Evolutionary conservation across 148 eudicot genomes (phyloP), one percentile per base, ranked within the genome.

Genomic region (Rhododendron griersonianum): DNA sequence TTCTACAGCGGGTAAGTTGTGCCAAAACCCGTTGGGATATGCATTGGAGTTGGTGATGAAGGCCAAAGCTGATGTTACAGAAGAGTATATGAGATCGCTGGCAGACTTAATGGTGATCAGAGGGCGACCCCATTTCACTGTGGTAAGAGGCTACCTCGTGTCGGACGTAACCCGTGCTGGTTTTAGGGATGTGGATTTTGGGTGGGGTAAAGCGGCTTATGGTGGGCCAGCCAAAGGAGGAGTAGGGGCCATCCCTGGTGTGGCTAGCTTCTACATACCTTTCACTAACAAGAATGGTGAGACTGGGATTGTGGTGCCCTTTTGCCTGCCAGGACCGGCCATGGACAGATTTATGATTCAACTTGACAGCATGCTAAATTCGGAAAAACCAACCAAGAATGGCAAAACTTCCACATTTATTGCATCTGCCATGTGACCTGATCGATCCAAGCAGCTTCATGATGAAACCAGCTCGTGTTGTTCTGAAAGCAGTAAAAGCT

Each of bases 171-270:
- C 86, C 0, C 85, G 83, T 2, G 88, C 88, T 5, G 86, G 83
- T 33, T 77, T 87, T 28, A 41, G 39, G 5, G 86, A 87, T 53
- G 88, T 87, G 67, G 88, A 87, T 33, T 87, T 87, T 65, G 88
- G 88, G 21, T 87, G 88, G 88, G 88, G 88, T 0, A 87, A 87
- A 44, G 81, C 88, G 1, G 65, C 83, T 5, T 87, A 87, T 1
- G 86, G 85, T 30, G 88, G 88, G 35, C 88, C 88, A 3, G 88
- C 86, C 4, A 87, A 87, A 59, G 88, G 85, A 19, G 88, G 85
- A 4, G 88, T 87, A 3, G 88, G 85, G 45, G 88, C 88, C 9
- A 83, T 87, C 61, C 88, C 88, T 0, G 88, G 88, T 48, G 88
- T 87, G 16, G 85, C 88, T 11, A 87, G 88, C 50, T 87, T 87